These are phyloP conservation scores for Fomitopsis schrenkii DNA, from an alignment of 1,284 basidiomycete species.

Conservation along the genomic window DNA sequence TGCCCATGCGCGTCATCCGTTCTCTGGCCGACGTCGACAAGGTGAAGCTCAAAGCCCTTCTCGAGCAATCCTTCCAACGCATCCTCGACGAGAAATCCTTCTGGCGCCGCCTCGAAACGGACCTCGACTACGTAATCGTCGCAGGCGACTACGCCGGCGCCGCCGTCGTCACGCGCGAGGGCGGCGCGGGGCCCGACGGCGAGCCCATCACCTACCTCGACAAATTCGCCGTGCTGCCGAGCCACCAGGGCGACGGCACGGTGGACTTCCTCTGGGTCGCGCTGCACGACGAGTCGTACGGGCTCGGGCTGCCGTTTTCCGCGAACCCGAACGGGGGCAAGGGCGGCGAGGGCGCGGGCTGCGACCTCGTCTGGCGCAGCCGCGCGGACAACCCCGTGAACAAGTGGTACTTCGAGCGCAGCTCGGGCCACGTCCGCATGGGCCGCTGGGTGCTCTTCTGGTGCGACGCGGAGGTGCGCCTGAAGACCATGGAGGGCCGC, in stretches of 20 bases:
- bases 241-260: conserved; percentile 95
- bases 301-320: conserved; percentile 89
- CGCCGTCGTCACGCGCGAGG: conserved; percentile 91
- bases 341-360: conserved; percentile 84
- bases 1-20: conserved; percentile 83
- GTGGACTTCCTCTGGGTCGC: conserved; percentile 99
- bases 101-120: conserved; percentile 71
- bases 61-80: conserved; percentile 86
- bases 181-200: conserved; percentile 27
- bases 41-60: conserved; percentile 71
- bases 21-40: conserved; percentile 66
- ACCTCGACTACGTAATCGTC: conserved; percentile 91
- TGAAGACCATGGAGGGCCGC: conserved; percentile 64
- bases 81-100: conserved; percentile 74
- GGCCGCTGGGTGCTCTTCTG: conserved; percentile 93
- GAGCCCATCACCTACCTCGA: conserved; percentile 88
- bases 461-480: conserved; percentile 92
- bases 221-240: conserved; percentile 97
- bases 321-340: conserved; percentile 95
- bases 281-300: conserved; percentile 97
- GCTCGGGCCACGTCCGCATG: conserved; percentile 85
- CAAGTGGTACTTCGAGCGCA: conserved; percentile 99
- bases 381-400: conserved; percentile 94
- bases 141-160: conserved; percentile 96
- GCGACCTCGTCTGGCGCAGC: conserved; percentile 94